Evolutionary conservation across 1,284 basidiomycete genomes (phyloP).

Genomic region (Ustilago sp.): DNA sequence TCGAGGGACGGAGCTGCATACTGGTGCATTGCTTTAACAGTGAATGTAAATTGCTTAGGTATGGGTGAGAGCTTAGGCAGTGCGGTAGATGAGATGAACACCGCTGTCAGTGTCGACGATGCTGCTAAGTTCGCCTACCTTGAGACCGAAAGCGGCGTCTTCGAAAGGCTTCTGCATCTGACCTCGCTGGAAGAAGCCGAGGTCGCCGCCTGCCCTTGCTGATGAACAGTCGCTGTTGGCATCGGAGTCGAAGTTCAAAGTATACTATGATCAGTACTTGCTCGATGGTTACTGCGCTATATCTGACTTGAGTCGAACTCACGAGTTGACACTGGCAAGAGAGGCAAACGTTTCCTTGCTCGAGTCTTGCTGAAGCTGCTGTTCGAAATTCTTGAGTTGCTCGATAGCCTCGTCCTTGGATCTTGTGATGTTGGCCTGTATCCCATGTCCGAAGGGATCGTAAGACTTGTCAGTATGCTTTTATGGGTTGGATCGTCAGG

Average conservation of each 20-base stretch:
- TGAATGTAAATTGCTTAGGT: not conserved
- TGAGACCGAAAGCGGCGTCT: conserved; percentile 84
- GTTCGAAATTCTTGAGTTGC: conserved; percentile 74
- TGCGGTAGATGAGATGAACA: conserved; percentile 93
- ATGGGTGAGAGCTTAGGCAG: conserved; percentile 74
- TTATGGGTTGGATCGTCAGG: not conserved
- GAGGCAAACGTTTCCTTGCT: conserved; percentile 59
- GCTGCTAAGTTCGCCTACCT: conserved; percentile 86
- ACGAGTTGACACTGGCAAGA: conserved; percentile 62
- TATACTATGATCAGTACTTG: not conserved
- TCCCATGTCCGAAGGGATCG: not conserved
- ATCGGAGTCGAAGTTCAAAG: not conserved
- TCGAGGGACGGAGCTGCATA: not conserved
- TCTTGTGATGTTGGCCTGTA: conserved; percentile 83
- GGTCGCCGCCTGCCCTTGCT: conserved; percentile 64
- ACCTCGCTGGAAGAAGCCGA: conserved; percentile 81
- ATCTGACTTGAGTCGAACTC: conserved; percentile 13
- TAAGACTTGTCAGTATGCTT: not conserved
- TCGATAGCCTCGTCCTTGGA: conserved; percentile 88
- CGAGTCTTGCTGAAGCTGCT: conserved; percentile 53
- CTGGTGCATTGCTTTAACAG: not conserved
- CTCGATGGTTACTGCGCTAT: not conserved
- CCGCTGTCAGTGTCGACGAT: conserved; percentile 92
- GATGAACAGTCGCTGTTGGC: conserved; percentile 67
- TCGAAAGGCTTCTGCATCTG: conserved; percentile 99